Percentiles rank a stretch among this genome's conserved stretches.
These are phyloP conservation scores for Limonium bicolor DNA, from an alignment of 148 eudicot species.

Conservation along the genomic window DNA sequence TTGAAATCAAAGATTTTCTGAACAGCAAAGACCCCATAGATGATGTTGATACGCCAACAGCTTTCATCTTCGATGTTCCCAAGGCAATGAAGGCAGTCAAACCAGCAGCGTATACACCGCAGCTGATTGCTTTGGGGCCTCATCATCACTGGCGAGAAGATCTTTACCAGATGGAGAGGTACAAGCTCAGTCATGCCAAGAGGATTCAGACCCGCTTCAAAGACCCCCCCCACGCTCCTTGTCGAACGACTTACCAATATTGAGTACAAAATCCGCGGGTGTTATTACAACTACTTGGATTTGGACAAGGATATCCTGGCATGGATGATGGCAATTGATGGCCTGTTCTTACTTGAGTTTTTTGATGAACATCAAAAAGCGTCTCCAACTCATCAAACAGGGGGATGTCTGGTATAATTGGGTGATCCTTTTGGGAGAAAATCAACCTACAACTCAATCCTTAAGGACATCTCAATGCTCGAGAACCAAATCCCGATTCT, in stretches of 20 bases:
- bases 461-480: slow-evolving; percentile 36
- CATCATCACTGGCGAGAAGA: slow-evolving; percentile 28
- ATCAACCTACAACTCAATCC: slow-evolving; percentile 21
- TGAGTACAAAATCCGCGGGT: slow-evolving; percentile 10
- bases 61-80: slow-evolving; percentile 29
- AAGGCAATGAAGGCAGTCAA: slow-evolving; percentile 8
- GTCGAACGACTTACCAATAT: slow-evolving; percentile 4
- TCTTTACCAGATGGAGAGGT: slow-evolving; percentile 24
- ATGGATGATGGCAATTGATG: slow-evolving; percentile 31
- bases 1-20: too few relatives aligned
- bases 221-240: slow-evolving; percentile 1
- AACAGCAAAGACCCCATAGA: too few relatives aligned
- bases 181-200: slow-evolving; percentile 23
- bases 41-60: slow-evolving; percentile 10
- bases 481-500: slow-evolving; percentile 50
- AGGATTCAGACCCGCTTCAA: slow-evolving; percentile 4
- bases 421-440: slow-evolving; percentile 21
- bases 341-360: slow-evolving; percentile 20
- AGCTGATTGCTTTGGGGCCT: slow-evolving; percentile 26
- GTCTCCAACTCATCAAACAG: slow-evolving; percentile 1
- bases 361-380: slow-evolving; percentile 6
- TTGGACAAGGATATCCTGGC: slow-evolving; percentile 13
- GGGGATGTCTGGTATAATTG: slow-evolving; percentile 21
- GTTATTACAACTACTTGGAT: slow-evolving; percentile 18
- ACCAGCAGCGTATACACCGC: slow-evolving; percentile 28